Conservation (phyloP, 164 flowering plant species). For the Brasenia schreberi region DNA sequence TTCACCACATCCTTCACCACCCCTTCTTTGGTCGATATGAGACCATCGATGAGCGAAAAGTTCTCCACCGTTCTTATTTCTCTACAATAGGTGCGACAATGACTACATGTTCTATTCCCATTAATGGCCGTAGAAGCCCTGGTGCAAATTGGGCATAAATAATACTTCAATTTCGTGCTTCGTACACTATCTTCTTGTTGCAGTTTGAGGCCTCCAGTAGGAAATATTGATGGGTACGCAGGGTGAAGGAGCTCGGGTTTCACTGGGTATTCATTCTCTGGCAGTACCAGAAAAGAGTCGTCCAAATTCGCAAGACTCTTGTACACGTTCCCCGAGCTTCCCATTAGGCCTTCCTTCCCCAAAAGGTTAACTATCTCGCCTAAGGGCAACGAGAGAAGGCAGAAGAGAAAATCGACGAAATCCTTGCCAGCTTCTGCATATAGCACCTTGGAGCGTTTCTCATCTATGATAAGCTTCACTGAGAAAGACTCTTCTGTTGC, state of each 20-base stretch:
- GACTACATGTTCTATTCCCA: neutral
- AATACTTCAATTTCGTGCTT: too few relatives aligned
- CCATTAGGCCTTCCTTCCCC: neutral
- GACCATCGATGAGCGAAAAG: neutral
- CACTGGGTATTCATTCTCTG: neutral
- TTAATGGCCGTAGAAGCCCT: neutral
- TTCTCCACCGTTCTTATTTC: neutral
- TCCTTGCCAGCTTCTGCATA: constrained; percentile 5
- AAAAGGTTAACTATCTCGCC: neutral
- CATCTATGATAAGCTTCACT: too few relatives aligned
- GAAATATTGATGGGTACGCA: neutral
- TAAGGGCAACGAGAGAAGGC: neutral
- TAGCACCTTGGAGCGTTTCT: neutral
- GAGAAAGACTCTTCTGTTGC: too few relatives aligned
- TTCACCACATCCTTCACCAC: neutral
- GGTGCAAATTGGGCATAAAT: neutral
- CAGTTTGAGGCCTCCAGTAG: neutral
- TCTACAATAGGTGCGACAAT: neutral
- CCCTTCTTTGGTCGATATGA: neutral
- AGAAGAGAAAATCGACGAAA: constrained; percentile 3
- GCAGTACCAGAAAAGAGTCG: neutral
- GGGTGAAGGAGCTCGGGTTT: neutral
- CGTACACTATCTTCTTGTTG: too few relatives aligned
- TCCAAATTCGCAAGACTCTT: neutral
- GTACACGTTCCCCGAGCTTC: constrained; percentile 2